Percentiles rank a stretch among this genome's conserved stretches.
phyloP scores from a whole-genome alignment of 139 green algal species.

The Chlamydomonas sp. region DNA sequence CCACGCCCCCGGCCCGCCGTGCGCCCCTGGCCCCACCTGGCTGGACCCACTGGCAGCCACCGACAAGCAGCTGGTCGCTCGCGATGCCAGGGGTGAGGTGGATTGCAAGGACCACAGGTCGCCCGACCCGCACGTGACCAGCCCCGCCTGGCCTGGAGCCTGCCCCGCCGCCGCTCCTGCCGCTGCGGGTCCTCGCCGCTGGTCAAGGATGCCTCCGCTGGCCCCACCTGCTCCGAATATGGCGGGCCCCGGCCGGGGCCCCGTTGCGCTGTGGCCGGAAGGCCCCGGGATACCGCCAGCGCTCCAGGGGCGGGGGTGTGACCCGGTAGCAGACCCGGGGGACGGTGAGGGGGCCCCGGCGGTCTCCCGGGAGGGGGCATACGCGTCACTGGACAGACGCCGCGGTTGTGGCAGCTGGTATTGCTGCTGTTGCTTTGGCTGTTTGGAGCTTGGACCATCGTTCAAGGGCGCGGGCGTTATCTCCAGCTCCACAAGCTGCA shows the following conservation, averaged over 20 bases:
- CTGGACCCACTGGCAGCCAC: not conserved
- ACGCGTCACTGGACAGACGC: not conserved
- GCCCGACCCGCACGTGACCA: not conserved
- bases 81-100: not conserved
- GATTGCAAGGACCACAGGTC: not conserved
- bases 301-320: too few relatives aligned
- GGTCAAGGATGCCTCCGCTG: not conserved
- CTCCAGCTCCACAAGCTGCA: conserved; percentile 19
- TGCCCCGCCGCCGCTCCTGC: too few relatives aligned
- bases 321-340: too few relatives aligned
- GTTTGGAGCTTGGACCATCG: too few relatives aligned
- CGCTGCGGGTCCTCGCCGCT: too few relatives aligned
- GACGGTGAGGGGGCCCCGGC: not conserved
- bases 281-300: too few relatives aligned
- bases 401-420: too few relatives aligned
- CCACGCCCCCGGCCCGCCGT: not conserved
- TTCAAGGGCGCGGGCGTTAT: not conserved
- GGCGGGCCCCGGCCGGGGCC: not conserved
- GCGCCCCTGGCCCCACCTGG: not conserved
- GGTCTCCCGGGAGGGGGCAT: not conserved
- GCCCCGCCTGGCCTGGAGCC: too few relatives aligned
- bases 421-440: too few relatives aligned
- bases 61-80: not conserved
- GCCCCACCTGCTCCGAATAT: not conserved
- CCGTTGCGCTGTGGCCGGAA: not conserved